Base-by-base conservation (phyloP, 805 yeast species). In the Candida insectalens region DNA sequence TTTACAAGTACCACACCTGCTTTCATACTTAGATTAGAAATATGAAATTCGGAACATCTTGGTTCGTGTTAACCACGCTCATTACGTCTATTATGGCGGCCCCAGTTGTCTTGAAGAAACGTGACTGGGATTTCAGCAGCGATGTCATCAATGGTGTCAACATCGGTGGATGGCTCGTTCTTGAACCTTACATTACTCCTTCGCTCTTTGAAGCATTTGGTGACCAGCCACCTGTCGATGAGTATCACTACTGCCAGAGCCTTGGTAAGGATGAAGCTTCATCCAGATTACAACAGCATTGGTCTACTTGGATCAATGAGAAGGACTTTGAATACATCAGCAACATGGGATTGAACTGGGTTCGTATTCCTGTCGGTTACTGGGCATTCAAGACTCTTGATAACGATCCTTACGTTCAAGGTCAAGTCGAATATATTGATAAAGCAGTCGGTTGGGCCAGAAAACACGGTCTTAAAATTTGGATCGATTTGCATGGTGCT, bases 131-230 rank as follows among this genome's bases (percentile, higher is more conserved):
- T 36, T 59, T 59, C 38, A 7, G 25, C 1, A 35, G 25, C 18
- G 46, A 53, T 5, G 50, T 48, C 25, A 14, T 55, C 5, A 43
- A 69, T 27, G 95, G 95, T 46, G 85, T 85, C 32, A 80, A 81
- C 50, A 59, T 85, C 21, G 96, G 96, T 41, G 94, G 95, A 30
- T 85, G 95, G 95, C 67, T 85, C 33, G 85, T 85, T 2, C 59
- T 85, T 28, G 96, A 85, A 58, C 85, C 95, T 2, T 84, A 68
- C 57, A 85, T 85, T 50, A 81, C 85, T 1, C 95, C 95, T 4
- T 72, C 87, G 1, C 55, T 81, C 30, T 84, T 87, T 49, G 59
- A 63, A 36, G 69, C 67, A 30, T 69, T 65, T 27, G 63, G 71
- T 16, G 57, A 23, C 15, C 61, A 51, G 16, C 62, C 69, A 4